Evolutionary conservation across 2,329 filamentous ascomycete species (phyloP), one percentile per base, ranked within the genome.

Genomic region (Tothia fuscella): DNA sequence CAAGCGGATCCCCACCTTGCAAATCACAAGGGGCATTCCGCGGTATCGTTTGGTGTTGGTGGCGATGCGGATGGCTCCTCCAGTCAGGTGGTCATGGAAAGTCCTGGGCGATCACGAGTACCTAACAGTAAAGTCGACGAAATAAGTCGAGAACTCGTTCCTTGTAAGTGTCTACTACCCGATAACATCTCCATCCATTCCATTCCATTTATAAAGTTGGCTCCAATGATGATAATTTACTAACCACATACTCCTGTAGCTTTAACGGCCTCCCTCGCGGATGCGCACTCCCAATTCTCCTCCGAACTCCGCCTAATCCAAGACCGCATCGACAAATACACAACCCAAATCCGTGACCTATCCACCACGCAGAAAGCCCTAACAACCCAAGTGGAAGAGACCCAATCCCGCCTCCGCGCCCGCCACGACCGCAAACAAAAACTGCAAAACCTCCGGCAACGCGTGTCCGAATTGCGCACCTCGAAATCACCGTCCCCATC

Each of bases 11-110:
- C 87, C n/a, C 78, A 81, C 41, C 88, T 96, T 53, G 75, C 86
- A 5, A 98, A 98, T 54, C 78, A 87, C 37, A 88, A 88, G 33
- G 88, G 89, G 16, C 70, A 96, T 10, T 74, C 85, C 29, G 88
- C 91, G 1, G 71, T 87, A n/a, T 91, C 96, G 58, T 98, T 98
- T 64, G 89, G 89, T 6, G 85, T 96, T 21, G 86, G 86, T 4
- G 76, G 76, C 7, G 81, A 85, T 38, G 65, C 68, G 48, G 67
- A 71, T 55, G 48, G 42, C 20, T 12, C 22, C 20, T 33, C 19
- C n/a, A 28, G 37, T 12, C 25, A 16, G 24, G 25, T 24, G 22
- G 19, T 51, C 4, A 47, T 61, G 43, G 65, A 71, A 48, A 65
- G 68, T 57, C 64, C 59, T 34, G 62, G 65, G 59, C 53, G 24